Evolutionary conservation across 148 eudicot genomes (phyloP), one percentile per base, ranked within the genome.

Genomic region (Silene conica): DNA sequence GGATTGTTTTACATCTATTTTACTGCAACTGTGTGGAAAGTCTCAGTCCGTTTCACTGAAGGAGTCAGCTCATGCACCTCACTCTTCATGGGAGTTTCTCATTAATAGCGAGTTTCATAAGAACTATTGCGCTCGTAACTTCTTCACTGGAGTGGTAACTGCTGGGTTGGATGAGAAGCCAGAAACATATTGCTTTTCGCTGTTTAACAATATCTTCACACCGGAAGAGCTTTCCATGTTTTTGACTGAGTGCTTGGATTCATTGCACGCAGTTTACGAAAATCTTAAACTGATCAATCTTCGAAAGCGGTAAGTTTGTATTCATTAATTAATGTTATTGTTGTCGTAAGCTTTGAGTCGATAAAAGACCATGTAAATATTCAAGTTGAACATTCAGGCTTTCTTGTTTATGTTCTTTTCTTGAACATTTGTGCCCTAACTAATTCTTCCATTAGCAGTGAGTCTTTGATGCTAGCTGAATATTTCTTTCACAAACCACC

Each of bases 231-330:
- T 84, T 74, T 85, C 63, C 57, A 82, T 87, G 68, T 81, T 90
- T 74, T 78, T 90, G 82, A 75, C 75, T 20, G 91, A 89, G 80
- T 92, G 87, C 74, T 83, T 96, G 84, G 89, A 87, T 82, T 69
- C 85, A 56, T 79, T 96, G 85, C 99, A 96, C 81, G 92, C 96
- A 38, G 89, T 96, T 31, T 96, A 92, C 79, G 99, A 96, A 87
- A 89, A 88, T 83, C 87, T 92, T 73, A 96, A 96, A 82, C 84
- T 96, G 52, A 81, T 88, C 65, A 86, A 83, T 80, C 96, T 90
- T 77, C 99, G 92, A 21, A 96, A 84, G 81, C 79, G 88, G 97
- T 90, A 83, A 80, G 69, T 34, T 45, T 62, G 19, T 41, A 23
- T 46, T 34, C 57, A 55, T 19, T 71, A 7, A 48, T 48, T 43